A percentile compares a stretch with the other conserved stretches of the same genome.
Conservation (phyloP, 768 basidiomycete species). For the Podaxis sp. region DNA sequence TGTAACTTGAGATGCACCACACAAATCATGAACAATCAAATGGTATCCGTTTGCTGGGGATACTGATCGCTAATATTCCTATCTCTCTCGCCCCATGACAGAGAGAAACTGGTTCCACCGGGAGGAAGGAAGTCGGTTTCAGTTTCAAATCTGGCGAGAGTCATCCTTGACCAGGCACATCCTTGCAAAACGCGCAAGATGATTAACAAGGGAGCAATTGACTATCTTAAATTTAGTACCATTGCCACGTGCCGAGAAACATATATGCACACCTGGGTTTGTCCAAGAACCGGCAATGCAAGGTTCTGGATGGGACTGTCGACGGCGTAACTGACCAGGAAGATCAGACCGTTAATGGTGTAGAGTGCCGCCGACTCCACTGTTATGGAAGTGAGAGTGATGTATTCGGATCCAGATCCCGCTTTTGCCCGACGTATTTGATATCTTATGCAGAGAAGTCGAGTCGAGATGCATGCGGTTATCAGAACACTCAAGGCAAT, state of each 20-base stretch:
- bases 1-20: too few relatives aligned
- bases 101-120: neutral
- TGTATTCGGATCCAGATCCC: slow-evolving; percentile 28
- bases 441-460: slow-evolving; percentile 31
- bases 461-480: slow-evolving; percentile 34
- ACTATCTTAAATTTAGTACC: neutral
- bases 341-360: slow-evolving; percentile 30
- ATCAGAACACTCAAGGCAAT: slow-evolving; percentile 37
- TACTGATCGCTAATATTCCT: neutral
- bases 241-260: too few relatives aligned
- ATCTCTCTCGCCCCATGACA: too few relatives aligned
- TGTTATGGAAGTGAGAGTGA: slow-evolving; percentile 32
- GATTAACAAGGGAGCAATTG: slow-evolving; percentile 5
- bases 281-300: slow-evolving; percentile 25
- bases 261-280: slow-evolving; percentile 18
- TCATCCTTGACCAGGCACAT: neutral
- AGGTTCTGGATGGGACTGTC: slow-evolving; percentile 27
- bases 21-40: too few relatives aligned
- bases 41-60: too few relatives aligned
- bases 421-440: slow-evolving; percentile 21
- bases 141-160: neutral
- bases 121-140: neutral
- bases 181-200: slow-evolving; percentile 3
- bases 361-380: slow-evolving; percentile 39
- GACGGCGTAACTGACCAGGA: slow-evolving; percentile 33